Evolutionary conservation across 192 early-diverging fungal genomes (phyloP), one percentile per base, ranked within the genome.

Genomic region (Helicostylum pulchrum): DNA sequence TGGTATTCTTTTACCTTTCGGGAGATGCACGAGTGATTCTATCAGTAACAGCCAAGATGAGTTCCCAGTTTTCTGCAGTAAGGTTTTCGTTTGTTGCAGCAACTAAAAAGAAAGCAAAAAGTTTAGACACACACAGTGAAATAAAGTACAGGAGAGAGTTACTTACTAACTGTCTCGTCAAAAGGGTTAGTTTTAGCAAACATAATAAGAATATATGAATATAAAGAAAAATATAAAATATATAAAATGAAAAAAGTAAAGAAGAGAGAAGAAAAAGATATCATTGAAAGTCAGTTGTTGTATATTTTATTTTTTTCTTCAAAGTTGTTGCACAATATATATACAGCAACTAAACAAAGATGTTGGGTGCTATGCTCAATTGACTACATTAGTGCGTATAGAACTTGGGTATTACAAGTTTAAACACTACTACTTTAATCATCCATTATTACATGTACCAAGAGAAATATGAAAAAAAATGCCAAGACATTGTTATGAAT

Each of bases 31-130:
- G 69, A 30, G 76, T 65, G 9, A 90, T 85, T 21, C 83, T 81
- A 68, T 92, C 90, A 63, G 85, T 87, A 23, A 94, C 84, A 61
- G 77, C 78, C 54, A 88, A 78, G 54, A 92, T 90, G 52, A 88
- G 77, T 54, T 85, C 84, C 95, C 96, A 99, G 80, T 99, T 91
- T 78, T 99, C 97, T 44, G 86, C 80, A 11, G 94, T 92, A 65
- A 96, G 86, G 52, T 82, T 92, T 73, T 98, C 95, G 77, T 86
- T 89, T 7, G 97, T 99, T 12, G 97, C 95, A 74, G 88, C 82
- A 65, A 72, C 86, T 43, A 51, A 30, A 8, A 12, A 20, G 3
- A 32, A 8, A 7, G 36, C 7, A 50, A n/a, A n/a, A n/a, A n/a
- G n/a, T n/a, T n/a, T n/a, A n/a, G n/a, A n/a, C n/a, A n/a, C n/a